Base-by-base conservation (phyloP, 345 rosid species). In the Hibiscus tridactylites region DNA sequence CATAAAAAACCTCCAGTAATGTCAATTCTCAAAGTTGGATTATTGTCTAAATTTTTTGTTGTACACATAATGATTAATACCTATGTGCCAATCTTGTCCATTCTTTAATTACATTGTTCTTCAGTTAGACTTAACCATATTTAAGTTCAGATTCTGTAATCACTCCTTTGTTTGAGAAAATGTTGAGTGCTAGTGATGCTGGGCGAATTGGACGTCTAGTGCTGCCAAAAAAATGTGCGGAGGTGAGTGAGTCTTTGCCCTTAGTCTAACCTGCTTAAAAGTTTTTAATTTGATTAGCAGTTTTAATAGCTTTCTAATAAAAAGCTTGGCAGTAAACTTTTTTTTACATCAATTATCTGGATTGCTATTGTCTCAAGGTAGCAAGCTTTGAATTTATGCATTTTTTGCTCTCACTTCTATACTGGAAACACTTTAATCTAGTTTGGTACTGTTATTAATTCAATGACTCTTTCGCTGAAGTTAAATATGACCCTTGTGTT, bases 141-240 rank as follows among this genome's bases (percentile, higher is more conserved):
- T 54, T 16, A 81, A 95, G 99, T 77, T 82, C 99, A 68, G 85
- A 90, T 82, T 85, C 92, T 70, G 77, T 85, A 54, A 90, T 89
- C 71, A 91, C 88, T 76, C 96, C 94, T 76, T 81, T 95, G 78
- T 95, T 95, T 61, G 98, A 95, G 88, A 95, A 95, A 87, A 88
- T 86, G 85, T 81, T 95, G 80, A 95, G 98, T 86, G 96, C 89
- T 65, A 95, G 94, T 78, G 99, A 95, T 88, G 88, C 98, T 39
- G 98, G 98, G 61, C 83, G 85, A 81, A 82, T 87, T 78, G 99
- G 98, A 71, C 92, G 98, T 77, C 75, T 95, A 71, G 90, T 90
- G 81, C 85, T 95, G 76, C 99, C 98, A 33, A 95, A 92, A 76
- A 92, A 90, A 83, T 92, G 87, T 82, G 99, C 99, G 15, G 98